phyloP scores from a whole-genome alignment of 2,329 filamentous ascomycete genomes.

The Colletotrichum trifolii region DNA sequence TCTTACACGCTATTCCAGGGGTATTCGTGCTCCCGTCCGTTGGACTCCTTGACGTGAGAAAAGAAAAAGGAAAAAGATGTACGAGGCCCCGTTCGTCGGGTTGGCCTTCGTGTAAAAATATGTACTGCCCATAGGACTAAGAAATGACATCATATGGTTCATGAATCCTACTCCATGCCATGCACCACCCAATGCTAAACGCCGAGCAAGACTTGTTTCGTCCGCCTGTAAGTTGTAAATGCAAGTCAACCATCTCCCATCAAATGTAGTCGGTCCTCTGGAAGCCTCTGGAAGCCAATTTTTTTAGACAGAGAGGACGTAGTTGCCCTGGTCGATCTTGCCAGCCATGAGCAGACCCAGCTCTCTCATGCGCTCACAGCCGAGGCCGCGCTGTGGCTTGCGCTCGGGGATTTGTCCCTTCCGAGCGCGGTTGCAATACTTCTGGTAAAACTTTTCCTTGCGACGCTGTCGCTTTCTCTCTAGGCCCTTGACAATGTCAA shows the following conservation, averaged over 20 bases:
- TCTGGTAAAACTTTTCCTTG: slow-evolving; percentile 91
- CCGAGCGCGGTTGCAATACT: slow-evolving; percentile 85
- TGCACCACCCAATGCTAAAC: slow-evolving; percentile 35
- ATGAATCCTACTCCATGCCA: slow-evolving; percentile 39
- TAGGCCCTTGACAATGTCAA: slow-evolving; percentile 96
- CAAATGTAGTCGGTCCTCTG: slow-evolving; percentile 11
- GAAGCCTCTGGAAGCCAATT: background rate
- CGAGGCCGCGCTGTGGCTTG: slow-evolving; percentile 82
- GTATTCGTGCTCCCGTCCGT: slow-evolving; percentile 36
- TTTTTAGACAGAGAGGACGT: slow-evolving; percentile 77
- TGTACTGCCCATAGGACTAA: slow-evolving; percentile 36
- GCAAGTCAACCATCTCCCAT: slow-evolving; percentile 16
- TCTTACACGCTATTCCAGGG: slow-evolving; percentile 36
- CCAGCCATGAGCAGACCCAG: slow-evolving; percentile 90
- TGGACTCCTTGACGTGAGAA: slow-evolving; percentile 19
- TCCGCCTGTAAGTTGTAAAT: slow-evolving; percentile 21
- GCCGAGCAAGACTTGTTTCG: slow-evolving; percentile 25
- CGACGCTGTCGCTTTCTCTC: slow-evolving; percentile 94
- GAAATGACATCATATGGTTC: slow-evolving; percentile 39
- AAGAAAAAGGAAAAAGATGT: slow-evolving; percentile 26
- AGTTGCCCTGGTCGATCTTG: slow-evolving; percentile 78
- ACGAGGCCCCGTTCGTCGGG: slow-evolving; percentile 22
- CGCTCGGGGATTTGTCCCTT: slow-evolving; percentile 73
- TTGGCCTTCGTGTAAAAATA: slow-evolving; percentile 24
- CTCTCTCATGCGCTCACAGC: slow-evolving; percentile 88